These are phyloP conservation scores for Microdochium bolleyi DNA, from an alignment of 2,329 filamentous ascomycete genomes.

Conservation along the genomic window DNA sequence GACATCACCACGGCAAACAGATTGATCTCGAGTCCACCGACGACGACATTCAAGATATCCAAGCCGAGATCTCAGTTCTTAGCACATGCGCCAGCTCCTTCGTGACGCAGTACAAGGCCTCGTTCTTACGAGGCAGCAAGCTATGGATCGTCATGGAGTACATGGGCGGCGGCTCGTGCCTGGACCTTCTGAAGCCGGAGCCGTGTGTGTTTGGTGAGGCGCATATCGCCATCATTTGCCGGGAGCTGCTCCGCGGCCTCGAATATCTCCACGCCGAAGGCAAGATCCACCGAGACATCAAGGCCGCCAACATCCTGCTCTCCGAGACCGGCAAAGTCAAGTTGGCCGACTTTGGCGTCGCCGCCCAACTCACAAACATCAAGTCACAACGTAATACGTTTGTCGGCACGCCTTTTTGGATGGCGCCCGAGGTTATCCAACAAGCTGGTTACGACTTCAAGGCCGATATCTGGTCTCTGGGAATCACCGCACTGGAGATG, in stretches of 20 bases:
- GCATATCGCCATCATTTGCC: constrained; percentile 90
- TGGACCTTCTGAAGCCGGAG: constrained; percentile 88
- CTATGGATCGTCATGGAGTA: constrained; percentile 99
- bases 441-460: constrained; percentile 80
- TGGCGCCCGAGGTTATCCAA: constrained; percentile 91
- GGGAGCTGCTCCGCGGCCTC: constrained; percentile 80
- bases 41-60: constrained; percentile 96
- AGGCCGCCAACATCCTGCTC: constrained; percentile 94
- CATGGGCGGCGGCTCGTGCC: constrained; percentile 86
- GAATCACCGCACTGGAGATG: constrained; percentile 87
- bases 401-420: constrained; percentile 95
- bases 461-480: constrained; percentile 88
- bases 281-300: constrained; percentile 95
- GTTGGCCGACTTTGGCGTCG: constrained; percentile 93
- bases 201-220: constrained; percentile 66
- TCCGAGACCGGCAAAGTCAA: constrained; percentile 85
- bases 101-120: constrained; percentile 94
- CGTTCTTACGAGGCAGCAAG: constrained; percentile 92
- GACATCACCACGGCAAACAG: constrained; percentile 33
- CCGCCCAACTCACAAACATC: constrained; percentile 92
- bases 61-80: constrained; percentile 91
- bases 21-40: constrained; percentile 98
- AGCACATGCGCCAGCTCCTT: constrained; percentile 91
- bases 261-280: constrained; percentile 91
- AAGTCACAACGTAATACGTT: constrained; percentile 97